phyloP scores from a whole-genome alignment of 164 flowering plant genomes.

The Chimonanthus praecox region DNA sequence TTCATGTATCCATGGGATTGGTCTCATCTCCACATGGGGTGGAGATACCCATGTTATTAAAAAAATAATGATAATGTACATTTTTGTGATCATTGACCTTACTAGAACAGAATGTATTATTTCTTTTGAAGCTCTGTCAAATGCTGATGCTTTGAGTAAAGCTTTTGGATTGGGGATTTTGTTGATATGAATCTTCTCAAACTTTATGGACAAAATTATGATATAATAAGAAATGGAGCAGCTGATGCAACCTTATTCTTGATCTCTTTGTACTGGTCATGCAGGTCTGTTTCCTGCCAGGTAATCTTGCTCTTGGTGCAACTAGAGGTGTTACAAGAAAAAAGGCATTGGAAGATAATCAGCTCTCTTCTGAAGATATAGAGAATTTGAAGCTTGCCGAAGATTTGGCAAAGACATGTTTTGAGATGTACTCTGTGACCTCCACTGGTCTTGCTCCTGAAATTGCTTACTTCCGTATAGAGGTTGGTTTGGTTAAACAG shows the following conservation, averaged over 20 bases:
- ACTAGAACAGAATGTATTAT: no score
- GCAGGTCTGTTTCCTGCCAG: conserved; percentile 95
- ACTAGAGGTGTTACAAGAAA: conserved; percentile 82
- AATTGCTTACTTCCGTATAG: conserved; percentile 79
- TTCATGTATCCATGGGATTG: no score
- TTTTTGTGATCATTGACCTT: no score
- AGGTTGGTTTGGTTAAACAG: conserved; percentile 39
- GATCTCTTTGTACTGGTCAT: conserved; percentile 1
- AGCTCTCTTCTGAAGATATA: conserved; percentile 69
- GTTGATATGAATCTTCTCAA: no score
- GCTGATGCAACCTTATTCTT: not conserved
- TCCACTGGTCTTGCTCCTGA: conserved; percentile 98
- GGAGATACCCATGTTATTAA: no score
- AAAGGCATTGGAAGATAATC: conserved; percentile 65
- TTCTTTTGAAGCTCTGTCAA: no score
- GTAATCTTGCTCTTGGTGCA: conserved; percentile 96
- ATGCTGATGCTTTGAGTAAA: no score
- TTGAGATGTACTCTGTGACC: conserved; percentile 87
- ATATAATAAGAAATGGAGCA: no score
- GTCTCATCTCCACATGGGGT: no score
- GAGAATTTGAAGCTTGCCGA: conserved; percentile 94
- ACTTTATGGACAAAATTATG: no score
- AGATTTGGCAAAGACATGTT: conserved; percentile 86
- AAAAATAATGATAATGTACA: no score
- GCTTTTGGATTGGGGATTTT: no score